Evolutionary conservation across 2,329 filamentous ascomycete genomes (phyloP), one percentile per base, ranked within the genome.

Genomic region (Keithomyces neogunnii): DNA sequence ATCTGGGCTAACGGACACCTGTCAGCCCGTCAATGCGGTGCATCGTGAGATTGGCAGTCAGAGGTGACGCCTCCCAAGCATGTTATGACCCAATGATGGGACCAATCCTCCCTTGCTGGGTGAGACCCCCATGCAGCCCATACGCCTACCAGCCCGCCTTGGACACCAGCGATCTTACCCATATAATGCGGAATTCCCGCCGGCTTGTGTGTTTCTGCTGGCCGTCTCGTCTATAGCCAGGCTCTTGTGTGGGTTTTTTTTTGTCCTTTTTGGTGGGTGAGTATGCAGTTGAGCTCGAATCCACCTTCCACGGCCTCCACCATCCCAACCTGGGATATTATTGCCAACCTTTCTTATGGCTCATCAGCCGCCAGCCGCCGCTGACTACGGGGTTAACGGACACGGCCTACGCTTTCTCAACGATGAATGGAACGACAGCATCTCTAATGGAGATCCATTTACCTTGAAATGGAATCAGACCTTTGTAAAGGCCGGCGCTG

Each of bases 351-450:
- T 28, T 50, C 39, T 13, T 42, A 63, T 63, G 62, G 56, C 56
- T 45, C 52, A 56, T 47, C 51, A 51, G 47, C 52, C 55, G 40
- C 47, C 53, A 48, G 51, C 49, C 47, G 49, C 48, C 7, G 47
- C 52, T 43, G 47, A 51, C 38, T 49, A 51, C 44, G 54, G 55
- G 44, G 43, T 50, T n/a, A 55, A 53, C n/a, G 59, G 57, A 43
- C 57, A 64, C 40, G 61, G 63, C 42, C 56, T 66, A 29, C 62
- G 54, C 7, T 68, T 67, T 48, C 54, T 62, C 28, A 68, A 67
- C 50, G 58, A 63, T 33, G 57, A 62, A 19, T 68, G 65, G 63
- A 68, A 68, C 56, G 60, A 62, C 13, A 68, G 59, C 51, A 66
- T 67, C 9, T 57, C 61, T 31, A 66, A 66, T 45, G 63, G 59